phyloP scores from a whole-genome alignment of 176 grass and related monocot genomes.

The Musa beccarii region DNA sequence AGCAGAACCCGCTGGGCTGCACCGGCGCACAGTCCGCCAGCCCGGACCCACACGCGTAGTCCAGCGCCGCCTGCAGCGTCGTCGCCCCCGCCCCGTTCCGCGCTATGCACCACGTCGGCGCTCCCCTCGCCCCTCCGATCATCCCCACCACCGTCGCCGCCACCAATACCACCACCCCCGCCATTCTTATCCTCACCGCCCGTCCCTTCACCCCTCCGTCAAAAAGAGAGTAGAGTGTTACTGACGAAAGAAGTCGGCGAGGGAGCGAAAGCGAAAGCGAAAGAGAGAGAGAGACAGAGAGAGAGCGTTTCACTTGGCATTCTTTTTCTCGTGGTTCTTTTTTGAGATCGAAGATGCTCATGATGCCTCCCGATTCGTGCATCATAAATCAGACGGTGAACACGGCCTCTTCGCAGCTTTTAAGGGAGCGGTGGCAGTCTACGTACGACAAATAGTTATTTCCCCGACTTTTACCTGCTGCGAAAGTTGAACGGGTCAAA shows the following conservation, averaged over 20 bases:
- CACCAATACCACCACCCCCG: conserved; percentile 12
- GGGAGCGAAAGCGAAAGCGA: background rate
- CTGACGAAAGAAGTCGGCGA: background rate
- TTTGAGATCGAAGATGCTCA: background rate
- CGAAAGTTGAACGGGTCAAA: no score
- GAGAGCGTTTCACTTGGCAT: background rate
- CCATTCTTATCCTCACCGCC: background rate
- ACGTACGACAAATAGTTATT: no score
- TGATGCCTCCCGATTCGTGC: background rate
- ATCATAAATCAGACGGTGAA: background rate
- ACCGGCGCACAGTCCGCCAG: conserved; percentile 61
- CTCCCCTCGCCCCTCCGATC: background rate
- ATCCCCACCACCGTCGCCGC: conserved; percentile 11
- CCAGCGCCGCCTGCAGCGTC: conserved; percentile 43
- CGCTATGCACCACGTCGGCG: conserved; percentile 56
- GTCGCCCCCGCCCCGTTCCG: conserved; percentile 26
- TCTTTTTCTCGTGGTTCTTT: background rate
- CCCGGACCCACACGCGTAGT: conserved; percentile 65
- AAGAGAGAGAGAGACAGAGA: background rate
- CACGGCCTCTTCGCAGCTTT: background rate
- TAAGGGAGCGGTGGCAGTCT: background rate
- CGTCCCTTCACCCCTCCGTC: background rate
- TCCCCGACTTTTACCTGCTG: no score
- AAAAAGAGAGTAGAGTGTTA: background rate
- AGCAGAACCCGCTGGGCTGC: conserved; percentile 48